These are phyloP conservation scores for Ophiostoma ulmi DNA, from an alignment of 2,329 filamentous ascomycete species.

Conservation along the genomic window DNA sequence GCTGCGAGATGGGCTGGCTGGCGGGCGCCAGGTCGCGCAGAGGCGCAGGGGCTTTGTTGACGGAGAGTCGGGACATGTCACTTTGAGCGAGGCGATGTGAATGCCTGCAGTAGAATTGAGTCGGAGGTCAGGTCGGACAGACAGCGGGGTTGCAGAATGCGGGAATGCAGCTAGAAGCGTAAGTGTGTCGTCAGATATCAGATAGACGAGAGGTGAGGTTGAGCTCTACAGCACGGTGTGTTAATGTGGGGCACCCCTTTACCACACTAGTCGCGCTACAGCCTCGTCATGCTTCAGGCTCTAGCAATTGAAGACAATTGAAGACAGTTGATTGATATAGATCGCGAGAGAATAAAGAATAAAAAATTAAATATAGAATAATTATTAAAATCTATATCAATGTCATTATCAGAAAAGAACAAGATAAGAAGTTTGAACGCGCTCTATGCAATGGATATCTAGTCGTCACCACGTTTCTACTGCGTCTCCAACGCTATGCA, in stretches of 20 bases:
- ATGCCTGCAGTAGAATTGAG: not conserved
- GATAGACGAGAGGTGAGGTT: not conserved
- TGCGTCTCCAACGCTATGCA: not conserved
- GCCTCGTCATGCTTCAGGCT: not conserved
- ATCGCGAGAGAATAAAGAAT: not conserved
- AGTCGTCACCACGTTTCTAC: not conserved
- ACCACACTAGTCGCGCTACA: not conserved
- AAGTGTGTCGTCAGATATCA: not conserved
- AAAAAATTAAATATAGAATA: not conserved
- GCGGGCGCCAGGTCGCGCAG: constrained; percentile 16
- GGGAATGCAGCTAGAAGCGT: not conserved
- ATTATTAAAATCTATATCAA: not conserved
- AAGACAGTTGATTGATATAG: no score
- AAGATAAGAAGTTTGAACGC: not conserved
- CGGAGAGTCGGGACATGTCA: constrained; percentile 18
- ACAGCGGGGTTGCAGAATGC: not conserved
- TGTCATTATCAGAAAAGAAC: not conserved
- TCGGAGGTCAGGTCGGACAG: not conserved
- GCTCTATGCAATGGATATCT: constrained; percentile 9
- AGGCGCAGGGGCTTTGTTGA: constrained; percentile 22
- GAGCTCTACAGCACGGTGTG: constrained; percentile 4
- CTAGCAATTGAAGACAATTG: not conserved
- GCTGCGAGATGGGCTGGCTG: constrained; percentile 18
- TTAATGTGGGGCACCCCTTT: constrained; percentile 20
- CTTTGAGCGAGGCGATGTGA: not conserved